Base-by-base conservation (phyloP, 345 rosid genomes). In the Heritiera littoralis region DNA sequence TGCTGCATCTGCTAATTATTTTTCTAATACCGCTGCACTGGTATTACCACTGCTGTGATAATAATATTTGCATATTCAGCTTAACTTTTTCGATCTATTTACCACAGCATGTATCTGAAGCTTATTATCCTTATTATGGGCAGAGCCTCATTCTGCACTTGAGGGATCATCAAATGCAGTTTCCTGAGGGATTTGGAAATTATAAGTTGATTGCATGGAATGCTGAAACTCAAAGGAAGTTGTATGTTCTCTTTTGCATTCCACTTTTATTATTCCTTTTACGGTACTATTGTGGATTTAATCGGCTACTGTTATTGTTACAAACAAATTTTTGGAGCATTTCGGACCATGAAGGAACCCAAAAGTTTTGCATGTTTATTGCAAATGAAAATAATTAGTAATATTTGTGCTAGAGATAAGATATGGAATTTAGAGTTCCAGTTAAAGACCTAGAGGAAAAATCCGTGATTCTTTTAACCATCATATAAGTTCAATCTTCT, bases 151-250 rank as follows among this genome's bases (percentile, higher is more conserved):
- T 92, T 78, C 58, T 74, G 80, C 90, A 79, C 75, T 81, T 92
- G 28, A 87, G 86, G 86, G 92, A 89, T 78, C 86, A 87, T 72
- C 77, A 35, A 35, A 72, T 90, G 80, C 89, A 82, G 46, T 85
- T 91, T 74, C 95, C 94, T 20, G 89, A 83, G 66, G 81, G 78
- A 76, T 89, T 90, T 64, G 94, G 95, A 78, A 86, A 83, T 78
- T 90, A 89, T 81, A 76, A 86, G 78, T 68, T 89, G 70, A 49
- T 93, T 78, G 85, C 84, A 43, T 91, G 95, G 97, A 90, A 87
- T 14, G 85, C 92, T 59, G 87, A 89, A 78, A 88, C 88, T 78
- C 85, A 86, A 77, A 59, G 2, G 78, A 84, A 86, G 68, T 78
- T 46, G 93, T 88, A 80, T 43, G 81, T 78, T 72, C 74, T 58